Evolutionary conservation across 2,329 filamentous ascomycete species (phyloP).

Genomic region (Sordariomycetes sp.): DNA sequence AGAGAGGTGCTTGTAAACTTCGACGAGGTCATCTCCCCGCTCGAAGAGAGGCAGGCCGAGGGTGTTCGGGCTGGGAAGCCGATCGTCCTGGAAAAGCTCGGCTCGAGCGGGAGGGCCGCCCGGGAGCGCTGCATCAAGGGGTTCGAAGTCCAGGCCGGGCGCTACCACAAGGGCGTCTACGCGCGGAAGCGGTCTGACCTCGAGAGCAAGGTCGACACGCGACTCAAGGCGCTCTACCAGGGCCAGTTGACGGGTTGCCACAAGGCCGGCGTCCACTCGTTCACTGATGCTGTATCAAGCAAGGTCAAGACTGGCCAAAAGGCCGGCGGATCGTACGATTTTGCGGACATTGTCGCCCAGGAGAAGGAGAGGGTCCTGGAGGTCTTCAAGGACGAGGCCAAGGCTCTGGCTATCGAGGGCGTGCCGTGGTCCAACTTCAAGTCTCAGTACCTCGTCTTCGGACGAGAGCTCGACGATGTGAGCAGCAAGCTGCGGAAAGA

Average conservation of each 20-base stretch:
- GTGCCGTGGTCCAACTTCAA: conserved; percentile 81
- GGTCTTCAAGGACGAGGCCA: conserved; percentile 66
- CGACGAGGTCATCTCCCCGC: conserved; percentile 67
- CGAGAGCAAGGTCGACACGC: conserved; percentile 75
- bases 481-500: conserved; percentile 79
- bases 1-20: conserved; percentile 79
- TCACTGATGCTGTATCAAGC: conserved; percentile 76
- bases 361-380: conserved; percentile 70
- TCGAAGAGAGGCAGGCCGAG: conserved; percentile 79
- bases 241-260: conserved; percentile 84
- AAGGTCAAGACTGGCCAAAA: conserved; percentile 91
- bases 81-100: conserved; percentile 64
- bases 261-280: conserved; percentile 74
- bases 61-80: conserved; percentile 62
- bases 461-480: conserved; percentile 85
- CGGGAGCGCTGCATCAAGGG: conserved; percentile 63
- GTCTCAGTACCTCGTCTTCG: conserved; percentile 68
- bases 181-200: conserved; percentile 75
- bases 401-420: conserved; percentile 65
- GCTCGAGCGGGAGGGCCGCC: conserved; percentile 59
- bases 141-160: conserved; percentile 85
- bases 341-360: conserved; percentile 80
- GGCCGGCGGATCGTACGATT: conserved; percentile 83
- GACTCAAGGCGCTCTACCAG: conserved; percentile 78
- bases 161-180: conserved; percentile 96